Evolutionary conservation across 495 filamentous ascomycete species (phyloP).

Genomic region (Aspergillus sclerotiicarbonarius): DNA sequence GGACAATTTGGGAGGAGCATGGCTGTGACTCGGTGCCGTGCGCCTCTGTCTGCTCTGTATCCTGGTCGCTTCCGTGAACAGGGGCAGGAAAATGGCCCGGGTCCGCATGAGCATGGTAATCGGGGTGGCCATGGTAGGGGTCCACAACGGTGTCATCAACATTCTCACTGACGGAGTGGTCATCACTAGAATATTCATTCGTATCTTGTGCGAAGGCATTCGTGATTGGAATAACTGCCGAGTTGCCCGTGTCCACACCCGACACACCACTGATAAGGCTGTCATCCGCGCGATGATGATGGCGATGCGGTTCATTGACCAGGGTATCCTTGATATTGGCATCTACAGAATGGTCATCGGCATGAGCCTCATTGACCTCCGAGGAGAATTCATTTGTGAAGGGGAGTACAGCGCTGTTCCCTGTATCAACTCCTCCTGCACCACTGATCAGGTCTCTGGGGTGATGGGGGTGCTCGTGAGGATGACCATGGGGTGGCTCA

Average conservation of each 20-base stretch:
- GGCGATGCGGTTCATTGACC: background rate
- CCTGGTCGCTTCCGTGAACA: background rate
- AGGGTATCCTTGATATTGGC: background rate
- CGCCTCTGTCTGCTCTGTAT: conserved; percentile 3
- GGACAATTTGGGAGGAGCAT: conserved; percentile 12
- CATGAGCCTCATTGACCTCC: conserved; percentile 22
- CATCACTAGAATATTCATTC: conserved; percentile 25
- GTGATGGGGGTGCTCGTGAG: background rate
- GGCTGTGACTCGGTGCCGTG: background rate
- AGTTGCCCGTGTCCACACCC: conserved; percentile 32
- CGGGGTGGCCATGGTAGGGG: conserved; percentile 3
- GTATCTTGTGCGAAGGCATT: conserved; percentile 20
- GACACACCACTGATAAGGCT: conserved; percentile 21
- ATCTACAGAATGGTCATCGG: conserved; percentile 33
- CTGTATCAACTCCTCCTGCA: conserved; percentile 26
- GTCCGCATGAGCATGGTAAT: background rate
- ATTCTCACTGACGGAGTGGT: conserved; percentile 30
- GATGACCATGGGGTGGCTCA: conserved; percentile 6
- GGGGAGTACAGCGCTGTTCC: conserved; percentile 11
- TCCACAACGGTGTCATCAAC: background rate
- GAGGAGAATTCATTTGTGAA: conserved; percentile 14
- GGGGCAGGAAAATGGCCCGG: background rate
- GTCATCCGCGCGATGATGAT: background rate
- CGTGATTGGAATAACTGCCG: conserved; percentile 22
- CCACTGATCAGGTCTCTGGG: conserved; percentile 7